Base-by-base conservation (phyloP, 306 rosid species). In the Psophocarpus tetragonolobus region DNA sequence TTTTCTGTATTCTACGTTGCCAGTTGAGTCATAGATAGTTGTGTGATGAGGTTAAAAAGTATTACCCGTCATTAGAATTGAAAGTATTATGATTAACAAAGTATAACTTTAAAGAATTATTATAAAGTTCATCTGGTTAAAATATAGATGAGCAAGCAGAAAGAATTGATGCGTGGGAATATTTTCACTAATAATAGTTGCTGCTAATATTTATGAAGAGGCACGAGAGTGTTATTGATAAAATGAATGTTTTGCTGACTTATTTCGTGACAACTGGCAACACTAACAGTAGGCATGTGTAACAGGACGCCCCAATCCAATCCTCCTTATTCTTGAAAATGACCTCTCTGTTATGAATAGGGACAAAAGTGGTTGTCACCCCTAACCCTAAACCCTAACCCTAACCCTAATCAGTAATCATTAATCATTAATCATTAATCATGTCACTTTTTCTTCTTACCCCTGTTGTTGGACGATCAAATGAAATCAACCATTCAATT, bases 281-380 rank as follows among this genome's bases (percentile, higher is more conserved):
- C n/a, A n/a, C n/a, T n/a, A n/a, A n/a, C n/a, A 3, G 29, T 8
- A 3, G 61, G 38, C 74, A 38, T 58, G 78, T 74, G 78, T 48
- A 73, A 78, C 13, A 68, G 79, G 73, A 45, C 30, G 3, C 65
- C 29, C 21, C 21, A 8, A 57, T 57, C 36, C 21, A n/a, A n/a
- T 1, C 38, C 13, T 15, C 2, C 56, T 78, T 66, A 39, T 50
- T 70, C 32, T 84, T 57, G 87, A 85, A 83, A 83, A 57, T 13
- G 77, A 77, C 17, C 80, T 42, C 71, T 21, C 11, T 27, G 70
- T 35, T 53, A 65, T 70, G 48, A 71, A 83, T 58, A 66, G 81
- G 70, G 74, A 83, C 85, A 83, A 74, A 77, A 79, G 82, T 73
- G 8, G 79, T 70, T 81, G 89, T 75, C n/a, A n/a, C n/a, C n/a